These are phyloP conservation scores for Myrica gale DNA, from an alignment of 306 rosid species.

Conservation along the genomic window DNA sequence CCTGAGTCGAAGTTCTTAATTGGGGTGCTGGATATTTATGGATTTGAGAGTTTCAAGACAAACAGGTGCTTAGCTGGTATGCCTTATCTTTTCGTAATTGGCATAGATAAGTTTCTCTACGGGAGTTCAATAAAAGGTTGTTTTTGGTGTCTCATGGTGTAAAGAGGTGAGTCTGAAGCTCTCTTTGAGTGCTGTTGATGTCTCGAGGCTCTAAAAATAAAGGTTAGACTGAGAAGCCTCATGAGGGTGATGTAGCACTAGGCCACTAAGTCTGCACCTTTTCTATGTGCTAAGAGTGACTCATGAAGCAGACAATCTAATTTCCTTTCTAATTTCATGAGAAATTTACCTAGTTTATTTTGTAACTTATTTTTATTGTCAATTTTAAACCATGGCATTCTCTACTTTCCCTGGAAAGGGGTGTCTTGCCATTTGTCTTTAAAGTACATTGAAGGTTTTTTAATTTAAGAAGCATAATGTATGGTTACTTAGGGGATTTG, in stretches of 20 bases:
- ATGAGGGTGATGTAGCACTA: no score
- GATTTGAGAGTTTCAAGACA: constrained; percentile 99
- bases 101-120: constrained; percentile 25
- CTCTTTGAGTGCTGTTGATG: constrained; percentile 9
- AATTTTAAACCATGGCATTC: neutral
- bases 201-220: neutral
- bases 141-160: constrained; percentile 1
- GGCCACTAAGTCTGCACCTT: no score
- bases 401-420: neutral
- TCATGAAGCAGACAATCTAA: neutral
- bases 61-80: constrained; percentile 78
- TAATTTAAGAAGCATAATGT: neutral
- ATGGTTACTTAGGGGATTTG: neutral
- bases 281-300: neutral
- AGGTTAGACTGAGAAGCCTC: neutral
- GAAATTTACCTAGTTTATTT: neutral
- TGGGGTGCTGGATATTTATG: constrained; percentile 98
- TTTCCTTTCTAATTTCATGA: neutral
- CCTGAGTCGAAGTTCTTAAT: constrained; percentile 79
- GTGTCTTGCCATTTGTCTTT: neutral
- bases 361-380: neutral
- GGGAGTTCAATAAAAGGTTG: constrained; percentile 19
- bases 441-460: neutral
- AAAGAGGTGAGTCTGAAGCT: constrained; percentile 5
- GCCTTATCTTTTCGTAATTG: constrained; percentile 47